phyloP scores from a whole-genome alignment of 202 grass and related monocot species.

The Dendrocalamus latiflorus region DNA sequence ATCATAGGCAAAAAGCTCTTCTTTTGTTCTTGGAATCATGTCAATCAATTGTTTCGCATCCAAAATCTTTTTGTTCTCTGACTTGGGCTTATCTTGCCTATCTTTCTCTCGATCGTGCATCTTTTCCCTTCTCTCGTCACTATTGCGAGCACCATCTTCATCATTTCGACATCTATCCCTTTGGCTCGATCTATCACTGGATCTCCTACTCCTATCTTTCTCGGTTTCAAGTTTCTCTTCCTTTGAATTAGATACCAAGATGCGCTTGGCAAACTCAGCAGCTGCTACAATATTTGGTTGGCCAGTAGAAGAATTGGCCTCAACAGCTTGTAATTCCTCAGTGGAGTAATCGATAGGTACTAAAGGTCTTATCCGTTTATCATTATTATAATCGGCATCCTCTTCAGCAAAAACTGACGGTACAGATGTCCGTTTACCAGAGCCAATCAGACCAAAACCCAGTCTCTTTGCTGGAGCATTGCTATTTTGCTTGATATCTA shows the following conservation, averaged over 20 bases:
- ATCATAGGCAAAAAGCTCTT: conserved; percentile 91
- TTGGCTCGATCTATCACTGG: conserved; percentile 54
- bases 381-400: conserved; percentile 67
- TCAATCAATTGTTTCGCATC: conserved; percentile 98
- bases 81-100: conserved; percentile 59
- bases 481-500: conserved; percentile 62
- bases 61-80: conserved; percentile 77
- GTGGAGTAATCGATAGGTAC: conserved; percentile 93
- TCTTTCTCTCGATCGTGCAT: conserved; percentile 47
- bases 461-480: conserved; percentile 70
- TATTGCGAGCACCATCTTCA: conserved; percentile 28
- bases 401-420: conserved; percentile 89
- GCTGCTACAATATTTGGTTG: conserved; percentile 54
- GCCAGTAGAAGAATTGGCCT: conserved; percentile 39
- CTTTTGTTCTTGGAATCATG: conserved; percentile 97
- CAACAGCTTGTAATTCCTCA: conserved; percentile 87
- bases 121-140: conserved; percentile 54
- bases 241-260: conserved; percentile 63
- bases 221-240: conserved; percentile 56
- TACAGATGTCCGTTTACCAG: conserved; percentile 75
- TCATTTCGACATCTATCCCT: conserved; percentile 58
- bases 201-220: conserved; percentile 67
- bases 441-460: conserved; percentile 86
- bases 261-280: conserved; percentile 88
- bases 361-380: conserved; percentile 78